These are phyloP conservation scores for Rhodosporidiobolus sp. DNA, from an alignment of 768 basidiomycete species.

Conservation along the genomic window DNA sequence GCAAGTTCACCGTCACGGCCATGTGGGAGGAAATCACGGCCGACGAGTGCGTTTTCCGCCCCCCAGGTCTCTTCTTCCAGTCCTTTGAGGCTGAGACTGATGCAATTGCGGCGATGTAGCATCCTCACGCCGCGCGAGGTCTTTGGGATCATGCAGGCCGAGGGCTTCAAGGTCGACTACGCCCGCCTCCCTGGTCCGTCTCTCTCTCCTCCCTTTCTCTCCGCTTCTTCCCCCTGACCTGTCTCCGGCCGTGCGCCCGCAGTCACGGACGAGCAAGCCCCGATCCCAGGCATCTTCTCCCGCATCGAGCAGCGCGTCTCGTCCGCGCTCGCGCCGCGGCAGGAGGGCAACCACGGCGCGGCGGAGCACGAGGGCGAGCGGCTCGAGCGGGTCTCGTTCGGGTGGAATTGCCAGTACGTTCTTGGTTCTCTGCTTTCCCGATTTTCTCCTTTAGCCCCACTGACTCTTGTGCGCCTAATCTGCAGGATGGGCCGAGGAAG, in stretches of 20 bases:
- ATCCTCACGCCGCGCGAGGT: conserved; percentile 69
- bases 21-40: conserved; percentile 80
- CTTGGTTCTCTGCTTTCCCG: conserved; percentile 51
- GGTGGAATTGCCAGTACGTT: conserved; percentile 98
- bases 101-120: conserved; percentile 53
- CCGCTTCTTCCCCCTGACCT: conserved; percentile 52
- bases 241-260: conserved; percentile 63
- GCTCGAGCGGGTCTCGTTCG: conserved; percentile 63
- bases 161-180: conserved; percentile 67
- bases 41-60: conserved; percentile 23
- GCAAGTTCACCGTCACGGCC: conserved; percentile 83
- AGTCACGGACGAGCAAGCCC: conserved; percentile 96
- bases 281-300: conserved; percentile 78
- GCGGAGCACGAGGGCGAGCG: conserved; percentile 49
- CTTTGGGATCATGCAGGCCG: conserved; percentile 48
- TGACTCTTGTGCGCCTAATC: neutral
- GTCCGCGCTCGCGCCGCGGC: conserved; percentile 47
- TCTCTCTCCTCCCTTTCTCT: conserved; percentile 57
- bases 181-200: conserved; percentile 29
- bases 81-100: neutral
- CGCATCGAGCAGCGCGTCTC: conserved; percentile 72
- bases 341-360: conserved; percentile 1
- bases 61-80: too few relatives aligned
- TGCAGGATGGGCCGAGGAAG: conserved; percentile 50
- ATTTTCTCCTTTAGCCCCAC: neutral